Base-by-base conservation (phyloP, 2,329 filamentous ascomycete genomes). In the Aspergillus sergii region DNA sequence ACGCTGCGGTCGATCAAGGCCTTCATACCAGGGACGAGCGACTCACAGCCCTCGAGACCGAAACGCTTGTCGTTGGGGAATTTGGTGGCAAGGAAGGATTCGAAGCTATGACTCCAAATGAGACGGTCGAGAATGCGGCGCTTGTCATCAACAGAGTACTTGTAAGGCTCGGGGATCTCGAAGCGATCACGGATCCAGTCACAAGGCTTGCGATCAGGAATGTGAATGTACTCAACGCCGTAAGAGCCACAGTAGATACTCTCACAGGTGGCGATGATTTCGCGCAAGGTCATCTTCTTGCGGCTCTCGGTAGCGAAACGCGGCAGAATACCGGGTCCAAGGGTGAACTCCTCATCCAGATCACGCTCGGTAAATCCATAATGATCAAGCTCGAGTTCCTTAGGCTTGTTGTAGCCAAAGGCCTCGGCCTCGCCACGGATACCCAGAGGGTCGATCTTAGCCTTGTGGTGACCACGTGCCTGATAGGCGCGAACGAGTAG, bases 21-120 rank as follows among this genome's bases (percentile, higher is more conserved):
- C 86, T 99, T 99, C 95, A 99, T 99, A 79, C 95, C 95, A 32
- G 95, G 95, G 63, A 99, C 96, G 69, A 99, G 86, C 62, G 93
- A 94, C 81, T 99, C 95, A 76, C 94, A 96, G 77, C 95, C 95
- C 83, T 99, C 95, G 32, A 99, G 88, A 82, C 95, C 95, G 81
- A 99, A 99, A 76, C 95, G 92, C 87, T 99, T 99, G 83, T 99
- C 95, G 81, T 99, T 99, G 79, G 95, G 95, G 82, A 97, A 98
- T 82, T 99, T 99, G 63, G 93, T 97, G 62, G 95, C 90, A 70
- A 96, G 84, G 86, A 99, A 99, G 64, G 89, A 83, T 83, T 99
- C 95, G 79, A 99, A 99, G 81, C 93, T 97, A 68, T 94, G 96
- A 78, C 92, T 94, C 95, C 95, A 99, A 80, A 99, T 99, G 69